Base-by-base conservation (phyloP, 805 yeast species). In the Yarrowia yakushimensis region DNA sequence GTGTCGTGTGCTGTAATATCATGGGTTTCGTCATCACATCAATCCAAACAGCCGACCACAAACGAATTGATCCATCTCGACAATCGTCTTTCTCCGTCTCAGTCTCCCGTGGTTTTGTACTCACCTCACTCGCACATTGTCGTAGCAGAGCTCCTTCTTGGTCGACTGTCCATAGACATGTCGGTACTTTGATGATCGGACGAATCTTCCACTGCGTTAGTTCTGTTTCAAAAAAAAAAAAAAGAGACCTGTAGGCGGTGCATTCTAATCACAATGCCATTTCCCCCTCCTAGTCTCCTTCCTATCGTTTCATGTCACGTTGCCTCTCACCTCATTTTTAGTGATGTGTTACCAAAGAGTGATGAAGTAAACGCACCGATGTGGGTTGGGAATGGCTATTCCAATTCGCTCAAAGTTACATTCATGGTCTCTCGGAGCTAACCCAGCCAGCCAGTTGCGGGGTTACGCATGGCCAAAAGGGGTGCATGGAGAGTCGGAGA, bases 131-230 rank as follows among this genome's bases (percentile, higher is more conserved):
- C 76, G 74, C 27, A 77, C 77, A 73, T 88, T 88, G 69, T 88
- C 94, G 70, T 84, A 86, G 73, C 87, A 82, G 63, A 82, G 76
- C 70, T 88, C 93, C 71, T 82, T 85, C 72, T 83, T 83, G 65
- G 85, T 79, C 17, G 94, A 84, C 76, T 92, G 97, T 42, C 98
- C 98, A 74, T 82, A 94, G 22, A 94, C 97, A 73, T 94, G 98
- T 72, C 99, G 90, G 73, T 86, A 94, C 73, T 94, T 94, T 10
- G 98, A 93, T 22, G 97, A 96, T 77, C 98, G 88, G 43, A 94
- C 97, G 73, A 92, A 91, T 75, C 88, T 85, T 34, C 77, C 75
- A 63, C 76, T 73, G 37, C 7, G 59, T 52, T 52, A 52, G 55
- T 31, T 46, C 36, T 27, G 48, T 25, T 25, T 25, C n/a, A n/a